Conservation (phyloP, 2,329 filamentous ascomycete species). For the Tolypocladium cylindrosporum region DNA sequence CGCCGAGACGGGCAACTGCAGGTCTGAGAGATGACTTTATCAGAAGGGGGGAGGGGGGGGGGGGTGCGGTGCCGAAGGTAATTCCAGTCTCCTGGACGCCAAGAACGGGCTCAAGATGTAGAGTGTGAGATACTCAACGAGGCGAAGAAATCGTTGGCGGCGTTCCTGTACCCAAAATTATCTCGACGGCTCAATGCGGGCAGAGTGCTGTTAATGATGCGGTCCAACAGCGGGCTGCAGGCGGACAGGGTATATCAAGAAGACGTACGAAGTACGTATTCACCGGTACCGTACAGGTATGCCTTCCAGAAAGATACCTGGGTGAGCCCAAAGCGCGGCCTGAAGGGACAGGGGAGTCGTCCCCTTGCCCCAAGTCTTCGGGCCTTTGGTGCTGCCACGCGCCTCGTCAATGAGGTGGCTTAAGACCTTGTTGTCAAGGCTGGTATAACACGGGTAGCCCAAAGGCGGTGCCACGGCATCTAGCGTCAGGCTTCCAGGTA, state of each 20-base stretch:
- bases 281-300: not conserved
- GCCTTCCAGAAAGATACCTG: not conserved
- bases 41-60: not conserved
- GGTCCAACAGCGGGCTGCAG: not conserved
- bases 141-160: no score
- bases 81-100: not conserved
- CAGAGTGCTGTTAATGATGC: not conserved
- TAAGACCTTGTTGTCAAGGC: slow-evolving; percentile 1
- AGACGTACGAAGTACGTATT: not conserved
- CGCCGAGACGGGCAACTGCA: slow-evolving; percentile 10
- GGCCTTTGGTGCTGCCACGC: slow-evolving; percentile 3
- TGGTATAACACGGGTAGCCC: not conserved
- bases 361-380: not conserved
- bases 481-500: slow-evolving; percentile 1
- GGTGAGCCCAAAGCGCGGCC: not conserved
- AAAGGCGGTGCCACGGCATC: slow-evolving; percentile 3
- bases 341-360: not conserved
- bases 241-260: not conserved
- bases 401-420: slow-evolving; percentile 1
- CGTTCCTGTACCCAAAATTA: not conserved
- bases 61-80: not conserved
- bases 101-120: no score
- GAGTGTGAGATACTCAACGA: not conserved
- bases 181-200: not conserved
- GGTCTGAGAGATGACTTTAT: slow-evolving; percentile 5